Base-by-base conservation (phyloP, 257 asterid genomes). In the Solanum virginianum region DNA sequence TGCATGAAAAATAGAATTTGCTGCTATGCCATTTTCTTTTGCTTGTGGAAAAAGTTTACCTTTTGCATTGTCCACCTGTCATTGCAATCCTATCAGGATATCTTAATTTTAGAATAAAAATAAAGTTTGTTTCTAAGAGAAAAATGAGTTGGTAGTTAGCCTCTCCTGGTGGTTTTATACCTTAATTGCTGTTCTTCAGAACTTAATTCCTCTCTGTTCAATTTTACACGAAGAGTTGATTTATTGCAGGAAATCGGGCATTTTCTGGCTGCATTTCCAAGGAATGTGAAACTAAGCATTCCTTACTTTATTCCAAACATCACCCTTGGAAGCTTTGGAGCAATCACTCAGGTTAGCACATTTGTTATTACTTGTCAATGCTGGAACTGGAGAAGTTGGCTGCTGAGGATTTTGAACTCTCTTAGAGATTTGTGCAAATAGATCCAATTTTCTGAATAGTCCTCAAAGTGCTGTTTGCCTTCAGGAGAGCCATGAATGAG, bases 271-370 rank as follows among this genome's bases (percentile, higher is more conserved):
- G 98, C 99, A 36, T 92, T 96, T 88, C 98, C 98, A 6, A 91
- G 96, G 88, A 92, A 91, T 80, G 98, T 95, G 91, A 92, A 91
- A 87, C 89, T 96, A 71, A 92, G 99, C 91, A 95, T 95, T 89
- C 98, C 99, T 66, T 96, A 80, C 87, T 92, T 96, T 80, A 96
- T 96, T 80, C 99, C 99, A 53, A 96, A 96, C 86, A 95, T 95
- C 86, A 95, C 99, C 39, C 93, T 96, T 57, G 99, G 99, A 87
- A 96, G 96, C 89, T 96, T 96, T 93, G 99, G 99, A 72, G 98
- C 99, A 80, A 94, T 96, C 87, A 95, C 98, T 86, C 99, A 94
- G 98, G 97, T 91, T 75, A 86, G 68, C 43, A 74, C 57, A 43
- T 41, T 84, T n/a, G 36, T 41, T 53, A 8, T 63, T n/a, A 12